A percentile compares a stretch with the other conserved stretches of the same genome.
Conservation (phyloP, 805 yeast species). For the Candida odintsovae region DNA sequence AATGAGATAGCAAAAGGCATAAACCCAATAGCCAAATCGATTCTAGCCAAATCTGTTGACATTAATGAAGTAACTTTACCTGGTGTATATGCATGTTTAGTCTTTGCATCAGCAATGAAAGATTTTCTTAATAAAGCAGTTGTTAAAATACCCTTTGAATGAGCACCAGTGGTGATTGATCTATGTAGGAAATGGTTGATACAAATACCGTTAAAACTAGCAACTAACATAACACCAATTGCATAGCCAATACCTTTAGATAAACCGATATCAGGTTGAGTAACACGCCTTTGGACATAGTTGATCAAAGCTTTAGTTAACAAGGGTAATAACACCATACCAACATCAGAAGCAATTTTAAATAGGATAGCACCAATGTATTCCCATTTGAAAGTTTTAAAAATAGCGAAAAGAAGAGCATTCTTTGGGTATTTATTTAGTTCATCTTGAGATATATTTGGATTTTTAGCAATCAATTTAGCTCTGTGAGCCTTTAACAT, state of each 20-base stretch:
- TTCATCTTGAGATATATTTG: constrained; percentile 34
- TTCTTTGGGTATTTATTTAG: constrained; percentile 34
- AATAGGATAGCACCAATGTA: constrained; percentile 35
- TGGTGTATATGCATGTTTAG: constrained; percentile 49
- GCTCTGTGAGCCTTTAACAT: constrained; percentile 28
- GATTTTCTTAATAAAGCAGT: constrained; percentile 63
- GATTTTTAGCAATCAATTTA: constrained; percentile 27
- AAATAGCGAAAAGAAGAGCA: constrained; percentile 39
- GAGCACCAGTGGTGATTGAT: constrained; percentile 58
- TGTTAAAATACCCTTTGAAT: constrained; percentile 57
- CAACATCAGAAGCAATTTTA: constrained; percentile 41
- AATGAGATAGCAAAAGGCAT: constrained; percentile 50
- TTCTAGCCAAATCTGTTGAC: constrained; percentile 71
- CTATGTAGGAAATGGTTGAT: constrained; percentile 48
- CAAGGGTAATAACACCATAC: constrained; percentile 48
- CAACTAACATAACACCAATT: constrained; percentile 43
- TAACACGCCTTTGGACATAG: constrained; percentile 42
- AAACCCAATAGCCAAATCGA: constrained; percentile 62
- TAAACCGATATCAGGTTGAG: constrained; percentile 30
- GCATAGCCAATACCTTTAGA: constrained; percentile 58
- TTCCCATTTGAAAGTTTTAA: constrained; percentile 42
- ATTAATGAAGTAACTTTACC: constrained; percentile 67
- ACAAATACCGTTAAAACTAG: constrained; percentile 32
- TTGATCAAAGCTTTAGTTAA: constrained; percentile 47
- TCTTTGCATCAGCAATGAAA: constrained; percentile 45